Base-by-base conservation (phyloP, 164 flowering plant genomes). In the Chimonanthus salicifolius region DNA sequence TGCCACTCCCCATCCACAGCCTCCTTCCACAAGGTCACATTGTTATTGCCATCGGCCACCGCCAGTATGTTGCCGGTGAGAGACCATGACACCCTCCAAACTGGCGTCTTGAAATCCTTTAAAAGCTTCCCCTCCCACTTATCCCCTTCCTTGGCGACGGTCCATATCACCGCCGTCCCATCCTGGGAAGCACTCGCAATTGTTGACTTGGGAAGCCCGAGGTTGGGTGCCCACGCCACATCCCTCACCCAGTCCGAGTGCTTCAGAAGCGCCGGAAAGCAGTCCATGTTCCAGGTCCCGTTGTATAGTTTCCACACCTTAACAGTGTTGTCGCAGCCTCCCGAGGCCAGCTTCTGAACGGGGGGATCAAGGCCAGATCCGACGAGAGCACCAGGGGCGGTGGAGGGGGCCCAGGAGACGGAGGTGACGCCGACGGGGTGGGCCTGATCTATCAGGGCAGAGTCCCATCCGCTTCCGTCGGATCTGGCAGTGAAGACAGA, bases 191-290 rank as follows among this genome's bases (percentile, higher is more conserved):
- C 88, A 74, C 86, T 85, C 1, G 88, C 88, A 20, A 85, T 82
- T 2, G 88, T 85, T 1, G 88, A 84, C 60, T 85, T 85, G 0
- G 86, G 88, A 4, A 85, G 85, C 60, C 86, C 88, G 65, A 85
- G 76, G 72, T 84, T 85, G 47, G 88, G 88, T 18, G 86, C 88
- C 88, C 88, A 85, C 47, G 86, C 86, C 33, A 85, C 86, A 62
- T 84, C 88, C 73, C 86, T 77, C 2, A 85, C 88, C 86, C 88
- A 83, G 62, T 85, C 86, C 3, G 79, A 66, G 54, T 85, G 86
- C 82, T 74, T 80, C 47, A 84, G 88, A 18, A 85, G 84, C 44
- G 86, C 85, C 5, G 88, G 86, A 66, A 85, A 85, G 74, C 86
- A 85, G 67, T 85, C 88, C 88, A 85, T 75, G 72, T 83, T 85